Evolutionary conservation across 768 basidiomycete genomes (phyloP).

Genomic region (Amanita molliuscula): DNA sequence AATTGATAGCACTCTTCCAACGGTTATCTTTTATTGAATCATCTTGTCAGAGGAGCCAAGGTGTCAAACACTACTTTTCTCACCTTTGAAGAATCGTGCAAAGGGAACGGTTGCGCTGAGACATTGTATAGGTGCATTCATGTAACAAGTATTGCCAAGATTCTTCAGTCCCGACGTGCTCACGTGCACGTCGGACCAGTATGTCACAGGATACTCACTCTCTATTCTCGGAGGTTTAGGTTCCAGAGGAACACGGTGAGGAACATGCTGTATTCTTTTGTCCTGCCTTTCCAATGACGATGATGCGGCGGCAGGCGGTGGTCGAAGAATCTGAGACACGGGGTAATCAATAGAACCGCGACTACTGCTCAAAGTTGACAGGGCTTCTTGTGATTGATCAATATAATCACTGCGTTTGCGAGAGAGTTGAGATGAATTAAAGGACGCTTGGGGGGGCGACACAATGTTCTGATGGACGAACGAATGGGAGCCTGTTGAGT

Average conservation of each 20-base stretch:
- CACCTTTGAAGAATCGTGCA: conserved; percentile 85
- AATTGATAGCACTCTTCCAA: conserved; percentile 80
- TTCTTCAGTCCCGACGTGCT: conserved; percentile 88
- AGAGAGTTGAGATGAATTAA: conserved; percentile 62
- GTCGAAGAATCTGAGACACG: conserved; percentile 55
- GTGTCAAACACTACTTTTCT: conserved; percentile 11
- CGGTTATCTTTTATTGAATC: conserved; percentile 44
- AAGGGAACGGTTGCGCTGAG: conserved; percentile 92
- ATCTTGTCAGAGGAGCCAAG: conserved; percentile 7
- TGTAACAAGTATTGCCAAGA: conserved; percentile 95
- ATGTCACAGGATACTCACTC: conserved; percentile 73
- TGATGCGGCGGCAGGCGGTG: conserved; percentile 70
- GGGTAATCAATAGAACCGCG: conserved; percentile 74
- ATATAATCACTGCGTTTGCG: conserved; percentile 72
- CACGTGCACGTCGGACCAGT: conserved; percentile 76
- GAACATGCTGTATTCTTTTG: conserved; percentile 35
- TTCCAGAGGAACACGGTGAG: conserved; percentile 19
- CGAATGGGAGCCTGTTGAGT: conserved; percentile 11
- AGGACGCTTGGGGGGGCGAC: conserved; percentile 77
- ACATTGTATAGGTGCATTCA: conserved; percentile 98
- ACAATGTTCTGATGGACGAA: conserved; percentile 36
- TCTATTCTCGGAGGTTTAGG: conserved; percentile 58
- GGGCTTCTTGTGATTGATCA: conserved; percentile 64
- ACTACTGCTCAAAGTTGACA: conserved; percentile 31
- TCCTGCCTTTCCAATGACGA: conserved; percentile 69